Base-by-base conservation (phyloP, 495 filamentous ascomycete genomes). In the Aspergillus cavernicola region DNA sequence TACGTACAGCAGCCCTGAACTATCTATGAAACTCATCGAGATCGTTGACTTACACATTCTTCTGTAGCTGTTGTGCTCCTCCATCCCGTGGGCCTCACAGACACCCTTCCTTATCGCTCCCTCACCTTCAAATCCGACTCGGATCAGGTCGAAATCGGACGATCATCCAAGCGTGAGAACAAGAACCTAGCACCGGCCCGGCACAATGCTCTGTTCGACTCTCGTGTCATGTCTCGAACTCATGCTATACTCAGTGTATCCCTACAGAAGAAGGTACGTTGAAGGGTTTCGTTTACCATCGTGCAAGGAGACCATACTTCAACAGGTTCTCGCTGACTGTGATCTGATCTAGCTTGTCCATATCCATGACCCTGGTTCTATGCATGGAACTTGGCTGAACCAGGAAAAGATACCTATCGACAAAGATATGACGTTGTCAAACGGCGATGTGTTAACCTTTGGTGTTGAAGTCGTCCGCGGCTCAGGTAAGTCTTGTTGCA, bases 141-240 rank as follows among this genome's bases (percentile, higher is more conserved):
- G 36, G 40, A 55, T 23, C 26, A 38, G 57, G 13, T 75, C 36
- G 52, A 69, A 13, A 70, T 89, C 59, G 85, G 85, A 29, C 74
- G 85, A 58, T 71, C 82, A 12, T 88, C 85, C 2, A 82, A 81
- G 56, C 80, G 77, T 33, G 66, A 74, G 12, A 57, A 39, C 24
- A 84, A 84, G 65, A 75, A 78, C 47, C 70, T 85, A 9, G 33
- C 67, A 8, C 70, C 78, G 13, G 63, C 65, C 20, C 29, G 35
- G 3, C 65, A 84, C 48, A 96, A 95, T 70, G 85, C 75, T 9
- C 88, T 82, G 76, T 89, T 91, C 54, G 81, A 91, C 28, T 90
- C 83, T 59, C 81, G 88, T 0, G 88, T 95, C 20, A 86, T 96
- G 78, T 93, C 88, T 23, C 78, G 90, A 24, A 66, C 80, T 9